Conservation (phyloP, 805 yeast species). For the Candida broadrunensis region DNA sequence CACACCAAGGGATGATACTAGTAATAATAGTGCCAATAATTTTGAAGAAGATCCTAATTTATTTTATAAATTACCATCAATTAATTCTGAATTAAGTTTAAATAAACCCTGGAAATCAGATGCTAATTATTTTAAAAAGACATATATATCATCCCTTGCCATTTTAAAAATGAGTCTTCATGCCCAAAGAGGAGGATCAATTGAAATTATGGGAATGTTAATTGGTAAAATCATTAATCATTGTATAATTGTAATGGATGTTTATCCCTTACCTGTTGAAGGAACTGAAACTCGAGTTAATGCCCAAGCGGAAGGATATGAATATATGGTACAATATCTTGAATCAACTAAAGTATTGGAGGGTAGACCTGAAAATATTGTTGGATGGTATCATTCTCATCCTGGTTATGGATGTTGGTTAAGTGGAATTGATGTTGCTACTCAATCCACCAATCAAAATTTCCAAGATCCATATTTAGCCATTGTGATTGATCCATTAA, state of each 20-base stretch:
- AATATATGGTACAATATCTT: slow-evolving; percentile 85
- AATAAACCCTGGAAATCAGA: slow-evolving; percentile 54
- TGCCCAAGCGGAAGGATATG: slow-evolving; percentile 91
- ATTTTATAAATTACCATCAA: slow-evolving; percentile 7
- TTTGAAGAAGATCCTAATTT: not conserved
- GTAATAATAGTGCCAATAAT: too few species aligned
- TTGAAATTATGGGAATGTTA: slow-evolving; percentile 95
- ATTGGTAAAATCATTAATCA: slow-evolving; percentile 66
- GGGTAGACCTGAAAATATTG: slow-evolving; percentile 54
- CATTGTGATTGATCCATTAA: slow-evolving; percentile 80
- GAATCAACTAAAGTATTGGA: slow-evolving; percentile 49
- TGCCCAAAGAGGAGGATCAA: slow-evolving; percentile 78
- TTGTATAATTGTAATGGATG: slow-evolving; percentile 70
- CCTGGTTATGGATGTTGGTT: slow-evolving; percentile 98
- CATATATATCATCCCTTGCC: slow-evolving; percentile 68
- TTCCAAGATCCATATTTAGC: slow-evolving; percentile 93
- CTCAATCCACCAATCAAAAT: slow-evolving; percentile 80
- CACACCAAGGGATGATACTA: too few species aligned
- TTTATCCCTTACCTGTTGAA: slow-evolving; percentile 85
- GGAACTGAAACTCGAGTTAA: slow-evolving; percentile 96
- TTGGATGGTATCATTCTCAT: slow-evolving; percentile 97
- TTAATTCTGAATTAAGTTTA: slow-evolving; percentile 2
- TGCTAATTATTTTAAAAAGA: slow-evolving; percentile 58
- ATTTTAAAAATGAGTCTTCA: slow-evolving; percentile 73
- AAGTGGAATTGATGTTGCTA: slow-evolving; percentile 88